These are phyloP conservation scores for Schizophyllum commune DNA, from an alignment of 1,284 basidiomycete species.

Conservation along the genomic window DNA sequence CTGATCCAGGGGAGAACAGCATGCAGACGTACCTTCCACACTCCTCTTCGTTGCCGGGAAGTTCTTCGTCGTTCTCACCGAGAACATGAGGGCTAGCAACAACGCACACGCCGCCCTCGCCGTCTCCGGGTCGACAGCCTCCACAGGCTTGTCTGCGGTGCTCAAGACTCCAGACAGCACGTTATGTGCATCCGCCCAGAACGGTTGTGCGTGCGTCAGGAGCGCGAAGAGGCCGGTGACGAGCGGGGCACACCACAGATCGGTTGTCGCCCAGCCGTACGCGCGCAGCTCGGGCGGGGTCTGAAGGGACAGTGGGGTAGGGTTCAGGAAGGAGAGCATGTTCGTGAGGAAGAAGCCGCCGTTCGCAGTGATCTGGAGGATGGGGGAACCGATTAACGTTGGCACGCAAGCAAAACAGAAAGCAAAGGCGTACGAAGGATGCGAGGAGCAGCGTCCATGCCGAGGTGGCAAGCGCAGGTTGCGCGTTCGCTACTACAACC, in stretches of 20 bases:
- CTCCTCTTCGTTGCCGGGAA: constrained; percentile 27
- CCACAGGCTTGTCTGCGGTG: constrained; percentile 21
- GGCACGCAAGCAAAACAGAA: not conserved
- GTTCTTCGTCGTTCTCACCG: constrained; percentile 48
- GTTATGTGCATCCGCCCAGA: constrained; percentile 57
- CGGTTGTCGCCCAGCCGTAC: constrained; percentile 68
- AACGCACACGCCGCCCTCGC: constrained; percentile 63
- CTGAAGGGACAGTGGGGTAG: constrained; percentile 49
- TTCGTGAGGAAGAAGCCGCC: constrained; percentile 67
- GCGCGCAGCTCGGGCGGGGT: constrained; percentile 64
- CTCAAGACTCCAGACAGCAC: constrained; percentile 34
- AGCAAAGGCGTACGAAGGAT: constrained; percentile 44
- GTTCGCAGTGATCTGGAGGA: constrained; percentile 53
- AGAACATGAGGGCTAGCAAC: constrained; percentile 50
- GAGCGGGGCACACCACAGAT: constrained; percentile 69
- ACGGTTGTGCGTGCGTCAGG: constrained; percentile 71
- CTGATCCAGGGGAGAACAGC: no score
- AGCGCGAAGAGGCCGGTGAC: constrained; percentile 64
- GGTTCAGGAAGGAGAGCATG: constrained; percentile 60
- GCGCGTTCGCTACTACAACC: constrained; percentile 44
- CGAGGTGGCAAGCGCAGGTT: constrained; percentile 42
- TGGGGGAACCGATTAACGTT: not conserved
- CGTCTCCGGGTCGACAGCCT: constrained; percentile 46
- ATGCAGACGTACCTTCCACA: not conserved
- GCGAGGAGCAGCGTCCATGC: constrained; percentile 66